A percentile compares a stretch with the other conserved stretches of the same genome.
Conservation (phyloP, 108 stramenopile genomes). For the Pseudonitzschia delicatissima region DNA sequence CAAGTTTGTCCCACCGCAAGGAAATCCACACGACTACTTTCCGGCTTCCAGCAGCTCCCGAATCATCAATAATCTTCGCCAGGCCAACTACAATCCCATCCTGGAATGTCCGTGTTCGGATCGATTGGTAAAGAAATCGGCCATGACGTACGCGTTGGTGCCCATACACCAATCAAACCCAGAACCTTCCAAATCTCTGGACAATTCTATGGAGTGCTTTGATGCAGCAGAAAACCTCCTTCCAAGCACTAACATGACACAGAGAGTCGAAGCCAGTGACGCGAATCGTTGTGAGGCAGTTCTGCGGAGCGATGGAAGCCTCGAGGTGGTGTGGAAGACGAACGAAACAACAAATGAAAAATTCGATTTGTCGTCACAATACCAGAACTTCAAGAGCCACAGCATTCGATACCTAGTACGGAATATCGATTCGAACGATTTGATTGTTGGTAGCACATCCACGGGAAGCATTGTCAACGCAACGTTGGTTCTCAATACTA, state of each 20-base stretch:
- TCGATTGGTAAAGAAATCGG: slow-evolving; percentile 20
- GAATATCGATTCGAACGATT: neutral
- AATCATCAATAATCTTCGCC: slow-evolving; percentile 14
- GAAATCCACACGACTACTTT: slow-evolving; percentile 1
- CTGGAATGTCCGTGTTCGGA: slow-evolving; percentile 42
- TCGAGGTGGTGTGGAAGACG: slow-evolving; percentile 24
- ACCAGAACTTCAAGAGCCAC: neutral
- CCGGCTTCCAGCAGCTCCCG: slow-evolving; percentile 27
- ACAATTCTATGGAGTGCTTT: slow-evolving; percentile 23
- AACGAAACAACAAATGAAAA: neutral
- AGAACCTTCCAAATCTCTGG: neutral
- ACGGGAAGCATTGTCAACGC: neutral
- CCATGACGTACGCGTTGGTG: slow-evolving; percentile 16
- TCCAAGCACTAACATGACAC: slow-evolving; percentile 2
- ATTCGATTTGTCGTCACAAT: neutral
- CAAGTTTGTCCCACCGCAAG: neutral
- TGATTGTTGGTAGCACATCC: neutral
- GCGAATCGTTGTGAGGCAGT: slow-evolving; percentile 6
- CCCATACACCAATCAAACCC: neutral
- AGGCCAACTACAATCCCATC: slow-evolving; percentile 33
- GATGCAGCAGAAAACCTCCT: slow-evolving; percentile 7
- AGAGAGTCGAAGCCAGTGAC: neutral
- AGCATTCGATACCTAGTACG: too few relatives aligned
- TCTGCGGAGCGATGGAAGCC: slow-evolving; percentile 18
- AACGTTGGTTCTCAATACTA: neutral